These are phyloP conservation scores for Obelidium mucronatum DNA, from an alignment of 192 early-diverging fungal genomes.

Conservation along the genomic window DNA sequence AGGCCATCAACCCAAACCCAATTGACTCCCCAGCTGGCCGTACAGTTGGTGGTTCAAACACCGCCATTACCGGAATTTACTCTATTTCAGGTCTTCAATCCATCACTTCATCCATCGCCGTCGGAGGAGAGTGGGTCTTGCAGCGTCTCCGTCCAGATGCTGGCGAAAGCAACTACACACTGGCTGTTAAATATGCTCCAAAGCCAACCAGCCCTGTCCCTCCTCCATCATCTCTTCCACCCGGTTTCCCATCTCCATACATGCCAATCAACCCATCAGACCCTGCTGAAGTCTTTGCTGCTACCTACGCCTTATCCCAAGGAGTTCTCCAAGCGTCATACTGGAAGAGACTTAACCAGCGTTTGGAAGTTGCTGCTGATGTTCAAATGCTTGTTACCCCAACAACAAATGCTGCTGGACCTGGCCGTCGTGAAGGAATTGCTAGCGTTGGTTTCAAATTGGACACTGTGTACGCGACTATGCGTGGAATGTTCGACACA, in stretches of 20 bases:
- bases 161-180: constrained; percentile 77
- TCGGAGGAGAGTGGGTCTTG: constrained; percentile 87
- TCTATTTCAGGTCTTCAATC: constrained; percentile 91
- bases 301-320: constrained; percentile 52
- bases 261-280: constrained; percentile 60
- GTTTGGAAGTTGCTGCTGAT: constrained; percentile 93
- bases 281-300: constrained; percentile 58
- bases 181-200: constrained; percentile 54
- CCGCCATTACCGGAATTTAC: constrained; percentile 82
- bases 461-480: constrained; percentile 89
- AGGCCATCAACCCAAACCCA: constrained; percentile 95
- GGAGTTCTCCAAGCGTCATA: constrained; percentile 82
- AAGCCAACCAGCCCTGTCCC: constrained; percentile 38
- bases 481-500: constrained; percentile 93
- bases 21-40: constrained; percentile 62
- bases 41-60: constrained; percentile 20
- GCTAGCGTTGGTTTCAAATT: constrained; percentile 97
- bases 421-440: constrained; percentile 84
- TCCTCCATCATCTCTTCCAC: constrained; percentile 65
- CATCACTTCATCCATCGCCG: constrained; percentile 76
- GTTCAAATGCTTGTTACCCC: constrained; percentile 77
- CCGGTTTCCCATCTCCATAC: constrained; percentile 59
- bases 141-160: constrained; percentile 85
- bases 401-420: constrained; percentile 46
- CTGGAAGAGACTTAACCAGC: constrained; percentile 90